Evolutionary conservation across 148 eudicot species (phyloP).

Genomic region (Fagopyrum esculentum): DNA sequence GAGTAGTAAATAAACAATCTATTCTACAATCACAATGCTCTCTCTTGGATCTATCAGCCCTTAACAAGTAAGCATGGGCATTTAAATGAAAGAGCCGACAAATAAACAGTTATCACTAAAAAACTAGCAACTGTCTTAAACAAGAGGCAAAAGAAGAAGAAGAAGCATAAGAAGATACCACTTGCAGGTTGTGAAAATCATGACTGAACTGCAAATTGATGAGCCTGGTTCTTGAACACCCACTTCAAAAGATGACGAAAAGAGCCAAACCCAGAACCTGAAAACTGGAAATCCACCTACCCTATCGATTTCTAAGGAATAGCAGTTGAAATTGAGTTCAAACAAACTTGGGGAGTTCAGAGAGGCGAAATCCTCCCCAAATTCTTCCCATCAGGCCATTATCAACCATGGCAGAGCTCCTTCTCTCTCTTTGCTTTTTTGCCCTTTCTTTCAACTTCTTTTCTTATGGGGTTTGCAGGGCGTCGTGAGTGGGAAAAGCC

Average conservation of each 20-base stretch:
- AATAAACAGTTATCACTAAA: background rate
- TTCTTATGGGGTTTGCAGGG: background rate
- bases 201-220: constrained; percentile 6
- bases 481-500: background rate
- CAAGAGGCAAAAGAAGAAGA: background rate
- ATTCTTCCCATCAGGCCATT: constrained; percentile 44
- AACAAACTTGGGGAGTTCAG: constrained; percentile 31
- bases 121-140: background rate
- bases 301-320: constrained; percentile 3
- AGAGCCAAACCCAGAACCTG: constrained; percentile 21
- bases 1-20: background rate
- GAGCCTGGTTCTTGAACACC: background rate
- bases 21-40: background rate
- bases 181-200: background rate
- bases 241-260: background rate
- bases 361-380: constrained; percentile 61
- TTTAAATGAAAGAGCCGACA: background rate
- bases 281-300: constrained; percentile 13
- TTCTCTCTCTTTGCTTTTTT: background rate
- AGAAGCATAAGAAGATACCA: constrained; percentile 5
- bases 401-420: constrained; percentile 24
- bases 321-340: constrained; percentile 5
- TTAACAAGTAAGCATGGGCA: background rate
- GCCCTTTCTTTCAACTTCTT: background rate
- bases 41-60: background rate